A percentile compares a stretch with the other conserved stretches of the same genome.
phyloP scores from a whole-genome alignment of 2,329 filamentous ascomycete species.

The Falciphora oryzae region DNA sequence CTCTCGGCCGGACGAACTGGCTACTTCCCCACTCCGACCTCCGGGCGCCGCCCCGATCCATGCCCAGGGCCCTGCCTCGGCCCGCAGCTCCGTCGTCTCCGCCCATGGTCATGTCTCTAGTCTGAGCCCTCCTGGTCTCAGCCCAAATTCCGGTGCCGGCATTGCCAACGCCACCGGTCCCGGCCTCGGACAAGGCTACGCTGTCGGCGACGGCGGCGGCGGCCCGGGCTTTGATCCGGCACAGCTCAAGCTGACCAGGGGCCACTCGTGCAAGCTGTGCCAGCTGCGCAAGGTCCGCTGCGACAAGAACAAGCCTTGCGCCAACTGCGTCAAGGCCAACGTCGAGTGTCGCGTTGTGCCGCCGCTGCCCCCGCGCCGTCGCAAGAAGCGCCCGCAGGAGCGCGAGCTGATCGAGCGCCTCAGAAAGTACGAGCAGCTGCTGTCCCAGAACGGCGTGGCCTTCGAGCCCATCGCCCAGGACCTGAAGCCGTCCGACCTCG shows the following conservation, averaged over 20 bases:
- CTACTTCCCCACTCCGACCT: slow-evolving; percentile 7
- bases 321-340: slow-evolving; percentile 58
- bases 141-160: slow-evolving; percentile 1
- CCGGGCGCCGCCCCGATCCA: slow-evolving; percentile 3
- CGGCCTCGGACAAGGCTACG: slow-evolving; percentile 2
- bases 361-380: slow-evolving; percentile 49
- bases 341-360: slow-evolving; percentile 56
- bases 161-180: neutral
- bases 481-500: slow-evolving; percentile 31
- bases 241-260: slow-evolving; percentile 49
- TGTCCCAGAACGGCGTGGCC: slow-evolving; percentile 60
- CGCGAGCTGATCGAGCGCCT: slow-evolving; percentile 65
- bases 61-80: slow-evolving; percentile 1
- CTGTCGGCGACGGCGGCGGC: slow-evolving; percentile 23
- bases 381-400: slow-evolving; percentile 62
- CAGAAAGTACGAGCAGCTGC: slow-evolving; percentile 59
- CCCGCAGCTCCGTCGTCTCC: slow-evolving; percentile 2
- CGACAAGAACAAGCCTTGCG: slow-evolving; percentile 66
- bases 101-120: neutral
- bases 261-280: slow-evolving; percentile 64
- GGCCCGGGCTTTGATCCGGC: slow-evolving; percentile 31
- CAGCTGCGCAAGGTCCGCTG: slow-evolving; percentile 73
- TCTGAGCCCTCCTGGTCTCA: slow-evolving; percentile 1
- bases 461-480: slow-evolving; percentile 61
- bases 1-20: neutral